Conservation (phyloP, 148 eudicot species). For the Polygonum aviculare region DNA sequence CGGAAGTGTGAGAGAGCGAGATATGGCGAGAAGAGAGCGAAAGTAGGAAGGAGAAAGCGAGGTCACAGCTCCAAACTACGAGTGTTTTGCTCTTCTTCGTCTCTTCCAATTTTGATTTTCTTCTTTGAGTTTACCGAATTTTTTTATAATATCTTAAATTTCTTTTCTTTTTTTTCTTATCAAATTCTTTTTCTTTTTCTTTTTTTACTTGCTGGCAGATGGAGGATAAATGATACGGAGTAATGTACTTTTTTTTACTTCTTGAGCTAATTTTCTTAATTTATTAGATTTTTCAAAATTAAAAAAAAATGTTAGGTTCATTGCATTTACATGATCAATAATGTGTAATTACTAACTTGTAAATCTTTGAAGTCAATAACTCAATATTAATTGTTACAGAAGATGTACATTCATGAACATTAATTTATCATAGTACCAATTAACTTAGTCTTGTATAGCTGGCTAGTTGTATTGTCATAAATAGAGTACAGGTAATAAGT, state of each 20-base stretch:
- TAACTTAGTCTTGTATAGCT: not conserved
- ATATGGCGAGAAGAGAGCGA: conserved; percentile 26
- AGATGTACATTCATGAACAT: not conserved
- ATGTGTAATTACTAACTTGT: not conserved
- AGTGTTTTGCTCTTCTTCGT: conserved; percentile 18
- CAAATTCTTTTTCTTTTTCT: not conserved
- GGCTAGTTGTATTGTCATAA: not conserved
- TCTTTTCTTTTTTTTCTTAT: not conserved
- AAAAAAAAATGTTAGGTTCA: not conserved
- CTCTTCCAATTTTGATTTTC: not conserved
- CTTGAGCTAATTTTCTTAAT: not conserved
- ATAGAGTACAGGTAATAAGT: not conserved
- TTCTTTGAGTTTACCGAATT: not conserved
- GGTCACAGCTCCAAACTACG: conserved; percentile 19
- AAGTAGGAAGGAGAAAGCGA: conserved; percentile 20
- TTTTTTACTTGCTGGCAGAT: not conserved
- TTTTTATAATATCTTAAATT: not conserved
- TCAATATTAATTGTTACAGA: not conserved
- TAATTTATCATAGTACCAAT: not conserved
- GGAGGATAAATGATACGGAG: not conserved
- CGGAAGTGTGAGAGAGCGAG: conserved; percentile 14
- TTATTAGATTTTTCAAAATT: not conserved
- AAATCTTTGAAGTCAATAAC: not conserved
- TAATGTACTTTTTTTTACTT: not conserved
- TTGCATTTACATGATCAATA: not conserved